Base-by-base conservation (phyloP, 306 rosid species). In the Abrus precatorius region DNA sequence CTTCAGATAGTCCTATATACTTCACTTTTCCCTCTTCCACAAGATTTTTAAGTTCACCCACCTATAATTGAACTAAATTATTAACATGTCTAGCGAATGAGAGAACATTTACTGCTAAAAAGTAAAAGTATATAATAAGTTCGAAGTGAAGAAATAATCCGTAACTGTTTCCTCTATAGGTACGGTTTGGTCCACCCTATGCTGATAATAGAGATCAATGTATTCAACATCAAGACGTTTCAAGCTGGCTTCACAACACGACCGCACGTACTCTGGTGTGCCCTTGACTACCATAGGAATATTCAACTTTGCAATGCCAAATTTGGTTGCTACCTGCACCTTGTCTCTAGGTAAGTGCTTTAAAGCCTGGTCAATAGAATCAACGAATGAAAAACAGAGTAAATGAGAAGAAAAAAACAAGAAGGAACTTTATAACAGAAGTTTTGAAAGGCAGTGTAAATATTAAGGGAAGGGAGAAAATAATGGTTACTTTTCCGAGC, bases 161-260 rank as follows among this genome's bases (percentile, higher is more conserved):
- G 12, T 34, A 57, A 94, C 98, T 40, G 97, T 94, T 38, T 90
- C 91, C 57, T 94, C 98, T 20, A 92, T 90, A 4, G 98, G 91
- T 32, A 88, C 86, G 10, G 88, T 53, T 54, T 3, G 67, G 82
- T 85, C 88, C 2, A 85, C 76, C 30, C 94, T 85, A 64, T 94
- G 97, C 67, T 90, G 97, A 75, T 92, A 94, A 83, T 92, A 94
- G 52, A 94, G 92, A 80, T 94, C 98, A 47, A 92, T 89, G 84
- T 85, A 92, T 9, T 88, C 85, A 2, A 94, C 84, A 6, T 52
- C 89, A 30, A 94, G 98, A 20, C 94, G 94, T 76, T 90, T 89
- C 85, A 94, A 86, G 83, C 98, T 94, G 38, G 92, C 95, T 81
- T 92, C 95, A 28, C 97, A 92, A 36, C 89, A 57, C 4, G 89